Evolutionary conservation across 768 basidiomycete genomes (phyloP), one percentile per base, ranked within the genome.

Genomic region (Trametes sanguinea): DNA sequence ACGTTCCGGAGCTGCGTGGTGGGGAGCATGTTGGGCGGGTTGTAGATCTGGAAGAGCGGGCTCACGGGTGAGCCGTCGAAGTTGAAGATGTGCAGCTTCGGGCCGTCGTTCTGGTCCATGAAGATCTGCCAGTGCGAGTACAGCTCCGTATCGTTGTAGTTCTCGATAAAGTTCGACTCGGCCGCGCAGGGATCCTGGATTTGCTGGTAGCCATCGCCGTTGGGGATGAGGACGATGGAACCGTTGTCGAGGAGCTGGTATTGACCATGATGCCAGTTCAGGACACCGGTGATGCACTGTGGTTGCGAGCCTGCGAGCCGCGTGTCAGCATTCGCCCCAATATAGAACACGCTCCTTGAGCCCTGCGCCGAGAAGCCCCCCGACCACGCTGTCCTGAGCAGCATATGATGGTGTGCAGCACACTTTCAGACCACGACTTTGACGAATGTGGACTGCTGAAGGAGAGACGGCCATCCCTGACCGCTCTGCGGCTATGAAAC

Each of bases 131-230:
- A 97, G 6, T 64, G 60, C 40, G 64, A 33, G 73, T 85, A 88
- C 52, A 85, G 72, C 70, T 93, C 91, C 11, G 86, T 89, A 64
- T 82, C 72, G 76, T 92, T 90, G 83, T 94, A 98, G 48, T 78
- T 72, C 69, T 95, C 87, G 69, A 98, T 85, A 71, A 95, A 89
- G 73, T 94, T 93, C 32, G 95, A 94, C 9, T 83, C 79, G 9
- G 94, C 91, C 1, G 89, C 90, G 70, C 96, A 99, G 0, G 94
- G 89, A 66, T 95, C 90, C 78, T 99, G 94, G 43, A 98, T 83
- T 79, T 96, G 95, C 73, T 97, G 94, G 76, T 85, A 92, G 14
- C 96, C 96, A 72, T 99, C 96, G 16, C 81, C 83, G 64, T 94
- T 83, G 1, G 95, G 92, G 2, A 71, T 76, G 69, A 94, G 76